phyloP scores from a whole-genome alignment of 2,329 filamentous ascomycete species.

The Beauveria pseudobassiana region DNA sequence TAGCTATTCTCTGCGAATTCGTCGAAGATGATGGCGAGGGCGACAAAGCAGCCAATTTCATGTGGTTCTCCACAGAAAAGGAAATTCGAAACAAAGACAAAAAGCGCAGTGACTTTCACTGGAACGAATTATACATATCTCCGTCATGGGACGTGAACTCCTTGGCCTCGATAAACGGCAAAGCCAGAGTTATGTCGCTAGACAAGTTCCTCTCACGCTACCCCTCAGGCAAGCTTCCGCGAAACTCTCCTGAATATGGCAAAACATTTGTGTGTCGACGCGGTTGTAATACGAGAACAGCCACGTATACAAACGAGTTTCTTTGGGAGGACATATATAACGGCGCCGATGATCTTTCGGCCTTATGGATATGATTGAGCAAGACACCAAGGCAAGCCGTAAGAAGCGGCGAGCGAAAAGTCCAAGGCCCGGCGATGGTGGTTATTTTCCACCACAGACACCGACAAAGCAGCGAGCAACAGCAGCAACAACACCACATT shows the following conservation, averaged over 20 bases:
- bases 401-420: slow-evolving; percentile 24
- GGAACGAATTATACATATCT: slow-evolving; percentile 88
- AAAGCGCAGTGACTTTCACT: slow-evolving; percentile 72
- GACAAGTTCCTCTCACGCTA: slow-evolving; percentile 60
- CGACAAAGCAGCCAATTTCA: slow-evolving; percentile 76
- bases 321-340: slow-evolving; percentile 79
- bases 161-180: slow-evolving; percentile 82
- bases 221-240: slow-evolving; percentile 67
- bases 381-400: slow-evolving; percentile 61
- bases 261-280: slow-evolving; percentile 87
- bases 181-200: slow-evolving; percentile 70
- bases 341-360: slow-evolving; percentile 56
- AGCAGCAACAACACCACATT: slow-evolving; percentile 24
- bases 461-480: slow-evolving; percentile 28
- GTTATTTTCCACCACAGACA: slow-evolving; percentile 29
- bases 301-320: slow-evolving; percentile 88
- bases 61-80: slow-evolving; percentile 92
- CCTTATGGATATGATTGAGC: slow-evolving; percentile 61
- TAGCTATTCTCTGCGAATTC: slow-evolving; percentile 82
- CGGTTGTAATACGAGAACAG: slow-evolving; percentile 81
- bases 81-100: slow-evolving; percentile 80
- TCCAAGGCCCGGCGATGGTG: slow-evolving; percentile 23
- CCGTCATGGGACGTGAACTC: slow-evolving; percentile 82
- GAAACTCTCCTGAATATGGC: slow-evolving; percentile 64
- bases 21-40: slow-evolving; percentile 53